Conservation (phyloP, 164 flowering plant genomes). For the Liquidambar formosana region DNA sequence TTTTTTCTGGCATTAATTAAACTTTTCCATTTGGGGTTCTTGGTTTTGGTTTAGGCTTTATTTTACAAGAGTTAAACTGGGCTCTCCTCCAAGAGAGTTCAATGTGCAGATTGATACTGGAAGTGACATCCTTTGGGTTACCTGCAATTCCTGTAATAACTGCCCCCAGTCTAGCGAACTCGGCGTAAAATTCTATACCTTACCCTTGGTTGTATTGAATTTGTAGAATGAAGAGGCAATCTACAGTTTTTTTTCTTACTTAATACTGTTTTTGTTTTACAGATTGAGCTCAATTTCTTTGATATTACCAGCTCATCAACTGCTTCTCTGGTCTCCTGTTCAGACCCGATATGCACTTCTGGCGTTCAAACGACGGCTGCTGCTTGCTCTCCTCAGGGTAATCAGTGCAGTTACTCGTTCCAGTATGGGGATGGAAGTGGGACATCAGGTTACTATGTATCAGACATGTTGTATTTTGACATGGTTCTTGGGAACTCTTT, state of each 20-base stretch:
- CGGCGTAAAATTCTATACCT: constrained; percentile 39
- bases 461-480: constrained; percentile 55
- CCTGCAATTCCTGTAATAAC: constrained; percentile 52
- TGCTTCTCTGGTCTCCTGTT: constrained; percentile 46
- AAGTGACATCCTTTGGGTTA: constrained; percentile 67
- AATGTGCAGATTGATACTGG: constrained; percentile 77
- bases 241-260: not conserved
- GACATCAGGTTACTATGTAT: constrained; percentile 58
- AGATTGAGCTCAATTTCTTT: constrained; percentile 58
- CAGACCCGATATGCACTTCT: constrained; percentile 50
- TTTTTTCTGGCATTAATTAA: not conserved
- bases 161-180: constrained; percentile 64
- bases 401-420: constrained; percentile 58
- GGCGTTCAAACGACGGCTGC: constrained; percentile 38
- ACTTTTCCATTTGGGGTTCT: not conserved
- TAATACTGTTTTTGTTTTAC: constrained; percentile 16
- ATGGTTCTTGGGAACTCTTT: constrained; percentile 45
- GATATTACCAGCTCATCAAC: constrained; percentile 50
- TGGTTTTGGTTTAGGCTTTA: constrained; percentile 41
- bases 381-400: constrained; percentile 39
- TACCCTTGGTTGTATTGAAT: not conserved
- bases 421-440: constrained; percentile 75
- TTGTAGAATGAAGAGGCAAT: not conserved
- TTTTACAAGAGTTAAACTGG: constrained; percentile 61
- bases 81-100: constrained; percentile 63